Evolutionary conservation across 2,329 filamentous ascomycete species (phyloP).

Genomic region (Cytospora piceicola): DNA sequence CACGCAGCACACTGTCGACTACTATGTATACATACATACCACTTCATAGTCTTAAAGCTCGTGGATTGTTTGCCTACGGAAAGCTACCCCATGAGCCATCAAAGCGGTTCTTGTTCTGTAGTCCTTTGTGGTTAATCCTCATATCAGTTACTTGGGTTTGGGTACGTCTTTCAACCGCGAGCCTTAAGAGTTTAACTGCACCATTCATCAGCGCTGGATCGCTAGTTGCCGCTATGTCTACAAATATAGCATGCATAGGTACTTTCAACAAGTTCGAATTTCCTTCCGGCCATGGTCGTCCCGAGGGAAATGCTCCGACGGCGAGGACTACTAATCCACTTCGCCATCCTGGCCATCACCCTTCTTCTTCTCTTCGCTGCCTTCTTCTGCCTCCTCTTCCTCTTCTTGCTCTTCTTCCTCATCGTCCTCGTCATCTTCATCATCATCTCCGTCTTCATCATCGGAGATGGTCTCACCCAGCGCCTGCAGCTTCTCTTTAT

Average conservation of each 20-base stretch:
- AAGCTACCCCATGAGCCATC: too few species aligned
- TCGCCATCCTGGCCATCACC: conserved; percentile 27
- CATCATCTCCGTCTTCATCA: conserved; percentile 69
- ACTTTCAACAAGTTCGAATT: too few species aligned
- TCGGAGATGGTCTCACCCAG: conserved; percentile 76
- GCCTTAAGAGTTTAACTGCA: neutral
- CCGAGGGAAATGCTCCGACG: neutral
- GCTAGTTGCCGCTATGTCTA: neutral
- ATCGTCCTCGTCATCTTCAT: conserved; percentile 59
- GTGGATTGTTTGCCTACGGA: too few species aligned
- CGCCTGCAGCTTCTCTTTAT: conserved; percentile 71
- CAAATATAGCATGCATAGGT: neutral
- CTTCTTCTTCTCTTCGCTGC: conserved; percentile 37
- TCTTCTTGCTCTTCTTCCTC: conserved; percentile 50
- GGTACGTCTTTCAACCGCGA: neutral
- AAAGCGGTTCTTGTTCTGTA: too few species aligned
- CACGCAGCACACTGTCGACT: too few species aligned
- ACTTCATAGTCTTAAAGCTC: too few species aligned
- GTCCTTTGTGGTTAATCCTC: too few species aligned
- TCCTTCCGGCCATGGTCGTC: neutral
- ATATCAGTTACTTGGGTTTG: neutral
- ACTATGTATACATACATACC: too few species aligned
- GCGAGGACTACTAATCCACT: conserved; percentile 20
- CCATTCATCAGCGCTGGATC: neutral
- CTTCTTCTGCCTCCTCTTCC: conserved; percentile 35